Evolutionary conservation across 352 stramenopile genomes (phyloP).

Genomic region (Pseudoperonospora humuli): DNA sequence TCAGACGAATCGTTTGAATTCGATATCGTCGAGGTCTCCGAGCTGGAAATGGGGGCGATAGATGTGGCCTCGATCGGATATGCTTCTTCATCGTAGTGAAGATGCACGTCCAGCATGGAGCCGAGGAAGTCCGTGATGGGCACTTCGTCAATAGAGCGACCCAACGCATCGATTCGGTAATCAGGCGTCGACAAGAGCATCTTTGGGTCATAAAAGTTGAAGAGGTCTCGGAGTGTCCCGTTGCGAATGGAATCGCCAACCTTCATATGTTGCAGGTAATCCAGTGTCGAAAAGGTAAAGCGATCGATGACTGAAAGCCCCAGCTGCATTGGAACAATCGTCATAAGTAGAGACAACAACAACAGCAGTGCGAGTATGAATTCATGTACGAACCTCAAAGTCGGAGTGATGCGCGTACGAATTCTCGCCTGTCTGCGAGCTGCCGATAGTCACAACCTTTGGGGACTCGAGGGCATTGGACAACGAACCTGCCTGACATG

Average conservation of each 20-base stretch:
- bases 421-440: slow-evolving; percentile 88
- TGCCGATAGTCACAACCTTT: slow-evolving; percentile 91
- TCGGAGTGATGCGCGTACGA: slow-evolving; percentile 92
- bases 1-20: background rate
- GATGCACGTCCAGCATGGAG: slow-evolving; percentile 74
- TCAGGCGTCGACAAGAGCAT: slow-evolving; percentile 80
- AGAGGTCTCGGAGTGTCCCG: slow-evolving; percentile 57
- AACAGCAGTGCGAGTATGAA: background rate
- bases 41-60: background rate
- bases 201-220: slow-evolving; percentile 76
- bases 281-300: slow-evolving; percentile 85
- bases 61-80: slow-evolving; percentile 56
- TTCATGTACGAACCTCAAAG: slow-evolving; percentile 37
- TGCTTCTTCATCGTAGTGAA: slow-evolving; percentile 61
- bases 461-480: slow-evolving; percentile 76
- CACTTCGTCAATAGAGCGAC: slow-evolving; percentile 57
- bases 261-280: slow-evolving; percentile 84
- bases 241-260: slow-evolving; percentile 64
- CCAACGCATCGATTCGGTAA: slow-evolving; percentile 67
- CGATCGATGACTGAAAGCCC: slow-evolving; percentile 84
- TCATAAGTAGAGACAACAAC: background rate
- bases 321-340: slow-evolving; percentile 27
- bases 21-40: background rate
- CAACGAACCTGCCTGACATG: slow-evolving; percentile 93
- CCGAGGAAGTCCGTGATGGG: slow-evolving; percentile 87